A percentile compares a stretch with the other conserved stretches of the same genome.
Conservation (phyloP, 257 asterid genomes). For the Nicotiana paniculata region DNA sequence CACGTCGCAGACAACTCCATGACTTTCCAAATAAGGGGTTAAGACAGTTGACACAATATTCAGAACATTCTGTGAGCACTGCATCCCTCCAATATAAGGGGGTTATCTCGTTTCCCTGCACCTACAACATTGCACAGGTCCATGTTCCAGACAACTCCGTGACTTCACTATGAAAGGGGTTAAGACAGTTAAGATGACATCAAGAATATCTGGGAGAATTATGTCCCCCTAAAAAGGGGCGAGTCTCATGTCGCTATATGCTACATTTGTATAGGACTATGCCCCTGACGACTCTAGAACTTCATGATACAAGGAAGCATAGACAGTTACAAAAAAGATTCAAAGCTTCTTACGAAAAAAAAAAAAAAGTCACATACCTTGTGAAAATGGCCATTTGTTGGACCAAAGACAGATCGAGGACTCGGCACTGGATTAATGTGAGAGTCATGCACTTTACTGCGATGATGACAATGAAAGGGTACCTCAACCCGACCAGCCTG, state of each 20-base stretch:
- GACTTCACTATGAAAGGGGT: neutral
- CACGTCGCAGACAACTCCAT: neutral
- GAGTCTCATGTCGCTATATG: too few species aligned
- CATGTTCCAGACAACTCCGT: neutral
- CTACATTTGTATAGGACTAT: neutral
- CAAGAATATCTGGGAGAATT: too few species aligned
- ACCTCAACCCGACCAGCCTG: constrained; percentile 35
- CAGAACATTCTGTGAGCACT: neutral
- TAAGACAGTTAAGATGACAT: neutral
- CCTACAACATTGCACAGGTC: neutral
- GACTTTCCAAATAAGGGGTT: neutral
- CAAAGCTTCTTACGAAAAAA: neutral
- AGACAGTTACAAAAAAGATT: neutral
- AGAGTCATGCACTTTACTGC: constrained; percentile 19
- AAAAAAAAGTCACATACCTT: constrained; percentile 26
- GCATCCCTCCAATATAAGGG: neutral
- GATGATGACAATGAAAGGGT: constrained; percentile 33
- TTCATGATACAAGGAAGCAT: neutral
- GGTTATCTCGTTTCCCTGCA: neutral
- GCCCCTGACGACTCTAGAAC: neutral
- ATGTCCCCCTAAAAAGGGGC: too few species aligned
- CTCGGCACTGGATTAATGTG: constrained; percentile 25
- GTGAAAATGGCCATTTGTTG: constrained; percentile 26
- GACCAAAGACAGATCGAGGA: constrained; percentile 40
- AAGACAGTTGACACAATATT: neutral